Evolutionary conservation across 2,329 filamentous ascomycete species (phyloP), one percentile per base, ranked within the genome.

Genomic region (Penicillium sp.): DNA sequence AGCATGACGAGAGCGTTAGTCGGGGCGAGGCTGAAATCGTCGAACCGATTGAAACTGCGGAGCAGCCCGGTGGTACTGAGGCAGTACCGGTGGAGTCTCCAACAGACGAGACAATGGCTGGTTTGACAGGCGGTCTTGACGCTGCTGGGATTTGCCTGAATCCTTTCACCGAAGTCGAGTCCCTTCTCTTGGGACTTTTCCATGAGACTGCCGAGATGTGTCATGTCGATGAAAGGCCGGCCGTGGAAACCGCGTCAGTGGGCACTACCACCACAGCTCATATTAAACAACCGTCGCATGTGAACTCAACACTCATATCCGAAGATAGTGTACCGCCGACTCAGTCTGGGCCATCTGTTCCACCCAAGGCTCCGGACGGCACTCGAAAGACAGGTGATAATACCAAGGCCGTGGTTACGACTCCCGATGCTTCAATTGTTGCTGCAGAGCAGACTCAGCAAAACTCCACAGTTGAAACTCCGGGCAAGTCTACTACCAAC

Each of bases 1-100:
- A 86, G 71, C 88, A 91, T 60, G 86, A 94, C 39, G 83, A 86
- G 41, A 87, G 94, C 50, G 72, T 75, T 27, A 72, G 76, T 13
- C 70, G 75, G 23, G 73, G 68, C 1, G 76, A 80, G 8, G 71
- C 78, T 11, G 78, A 79, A 39, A 78, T 83, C n/a, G 80, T 85
- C 13, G 73, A 79, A 20, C 67, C 54, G 4, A 45, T 55, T 13
- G 50, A 56, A 25, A 50, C 54, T 28, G 45, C 41, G 14, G 53
- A 56, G 19, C 45, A 50, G 17, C 38, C 25, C 27, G 39, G 35
- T 23, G 39, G 35, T 23, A 47, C 52, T 3, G 21, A 51, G 9
- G 34, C 39, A 7, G 45, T 36, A 58, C 23, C 40, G 2, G 36
- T 45, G 3, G 57, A 56, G 15, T 45, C 55, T 15, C 47, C 46